Evolutionary conservation across 148 eudicot species (phyloP).

Genomic region (Silene uniflora): DNA sequence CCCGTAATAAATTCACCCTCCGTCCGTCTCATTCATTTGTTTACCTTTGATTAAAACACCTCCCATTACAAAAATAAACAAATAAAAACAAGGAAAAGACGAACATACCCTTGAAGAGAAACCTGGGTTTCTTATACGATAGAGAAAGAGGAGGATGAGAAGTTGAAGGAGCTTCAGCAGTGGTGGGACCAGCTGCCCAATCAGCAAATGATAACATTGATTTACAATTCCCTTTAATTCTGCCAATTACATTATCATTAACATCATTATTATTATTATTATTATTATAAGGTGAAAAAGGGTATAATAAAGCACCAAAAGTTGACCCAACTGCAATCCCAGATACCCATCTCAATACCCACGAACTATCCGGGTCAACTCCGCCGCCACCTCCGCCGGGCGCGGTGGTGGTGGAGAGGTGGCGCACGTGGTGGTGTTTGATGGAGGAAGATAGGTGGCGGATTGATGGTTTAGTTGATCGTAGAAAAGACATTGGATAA

Average conservation of each 20-base stretch:
- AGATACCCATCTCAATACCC: conserved; percentile 38
- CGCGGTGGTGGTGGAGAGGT: conserved; percentile 16
- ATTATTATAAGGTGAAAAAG: conserved; percentile 12
- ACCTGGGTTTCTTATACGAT: conserved; percentile 26
- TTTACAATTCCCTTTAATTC: conserved; percentile 3
- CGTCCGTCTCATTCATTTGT: too few species aligned
- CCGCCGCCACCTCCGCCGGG: neutral
- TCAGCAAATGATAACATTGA: conserved; percentile 30
- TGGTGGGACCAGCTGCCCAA: conserved; percentile 11
- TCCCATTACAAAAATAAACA: too few species aligned
- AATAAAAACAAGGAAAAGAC: neutral
- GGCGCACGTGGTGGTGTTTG: conserved; percentile 26
- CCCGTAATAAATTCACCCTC: too few species aligned
- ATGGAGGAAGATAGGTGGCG: conserved; percentile 1
- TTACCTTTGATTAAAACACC: too few species aligned
- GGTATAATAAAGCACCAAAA: conserved; percentile 31
- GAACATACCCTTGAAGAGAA: conserved; percentile 39
- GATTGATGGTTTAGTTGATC: conserved; percentile 22
- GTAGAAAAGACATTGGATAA: conserved; percentile 26
- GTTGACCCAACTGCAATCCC: conserved; percentile 40
- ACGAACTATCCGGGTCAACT: conserved; percentile 13
- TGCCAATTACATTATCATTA: neutral
- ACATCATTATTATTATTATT: neutral
- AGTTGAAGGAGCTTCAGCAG: conserved; percentile 3
- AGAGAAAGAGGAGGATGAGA: conserved; percentile 17